phyloP scores from a whole-genome alignment of 2,329 filamentous ascomycete species.

The Chrysoporthe austroafricana region DNA sequence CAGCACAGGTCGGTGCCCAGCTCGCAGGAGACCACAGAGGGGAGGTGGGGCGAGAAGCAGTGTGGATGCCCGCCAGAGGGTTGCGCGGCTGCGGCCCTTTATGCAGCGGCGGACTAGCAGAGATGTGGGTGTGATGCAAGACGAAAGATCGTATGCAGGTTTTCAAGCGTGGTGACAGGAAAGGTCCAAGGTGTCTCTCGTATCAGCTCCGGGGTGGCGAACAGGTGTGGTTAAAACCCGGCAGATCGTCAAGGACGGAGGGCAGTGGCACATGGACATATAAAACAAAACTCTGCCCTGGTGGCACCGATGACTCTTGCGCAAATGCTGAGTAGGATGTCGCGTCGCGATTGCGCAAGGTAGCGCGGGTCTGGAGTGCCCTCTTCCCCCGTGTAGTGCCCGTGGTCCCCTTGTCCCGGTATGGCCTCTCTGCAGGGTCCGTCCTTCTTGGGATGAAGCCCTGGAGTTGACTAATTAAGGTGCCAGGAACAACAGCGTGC shows the following conservation, averaged over 20 bases:
- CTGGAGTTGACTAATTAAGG: not conserved
- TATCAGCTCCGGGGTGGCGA: constrained; percentile 26
- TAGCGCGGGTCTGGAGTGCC: constrained; percentile 21
- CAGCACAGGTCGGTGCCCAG: constrained; percentile 18
- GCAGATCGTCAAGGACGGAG: not conserved
- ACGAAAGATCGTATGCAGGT: constrained; percentile 1
- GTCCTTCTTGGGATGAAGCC: not conserved
- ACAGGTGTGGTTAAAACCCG: constrained; percentile 1
- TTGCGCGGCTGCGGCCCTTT: constrained; percentile 26
- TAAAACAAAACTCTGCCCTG: constrained; percentile 11
- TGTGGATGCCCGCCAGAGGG: constrained; percentile 14
- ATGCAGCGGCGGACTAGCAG: constrained; percentile 24
- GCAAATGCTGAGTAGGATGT: constrained; percentile 24
- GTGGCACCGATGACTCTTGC: constrained; percentile 22
- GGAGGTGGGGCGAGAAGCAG: constrained; percentile 8
- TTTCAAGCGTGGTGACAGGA: not conserved
- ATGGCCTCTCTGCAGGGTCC: not conserved
- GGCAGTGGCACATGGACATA: not conserved
- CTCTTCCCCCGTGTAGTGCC: not conserved
- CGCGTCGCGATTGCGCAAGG: constrained; percentile 29
- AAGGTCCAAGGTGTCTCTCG: constrained; percentile 10
- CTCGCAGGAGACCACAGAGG: constrained; percentile 15
- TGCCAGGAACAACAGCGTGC: not conserved
- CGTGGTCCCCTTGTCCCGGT: constrained; percentile 12
- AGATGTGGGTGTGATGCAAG: constrained; percentile 12